Evolutionary conservation across 257 asterid species (phyloP).

Genomic region (Leptodermis oblonga): DNA sequence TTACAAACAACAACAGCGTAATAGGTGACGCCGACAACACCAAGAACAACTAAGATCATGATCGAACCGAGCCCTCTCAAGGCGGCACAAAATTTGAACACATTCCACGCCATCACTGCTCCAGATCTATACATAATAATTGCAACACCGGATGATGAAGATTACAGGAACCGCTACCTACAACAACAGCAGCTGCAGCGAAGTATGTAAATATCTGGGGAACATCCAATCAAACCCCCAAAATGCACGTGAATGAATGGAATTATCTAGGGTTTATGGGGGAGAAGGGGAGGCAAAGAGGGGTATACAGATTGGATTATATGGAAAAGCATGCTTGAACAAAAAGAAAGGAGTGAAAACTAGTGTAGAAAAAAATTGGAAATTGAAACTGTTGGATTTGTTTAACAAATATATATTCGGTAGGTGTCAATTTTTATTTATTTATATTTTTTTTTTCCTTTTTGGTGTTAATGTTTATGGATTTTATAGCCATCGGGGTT

Average conservation of each 20-base stretch:
- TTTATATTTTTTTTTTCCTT: neutral
- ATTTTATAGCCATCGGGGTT: neutral
- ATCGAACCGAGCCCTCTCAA: conserved; percentile 90
- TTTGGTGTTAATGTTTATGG: neutral
- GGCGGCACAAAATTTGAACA: conserved; percentile 95
- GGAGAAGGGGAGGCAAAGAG: neutral
- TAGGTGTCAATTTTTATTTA: neutral
- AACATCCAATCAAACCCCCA: neutral
- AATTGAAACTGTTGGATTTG: neutral
- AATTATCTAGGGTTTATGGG: conserved; percentile 7
- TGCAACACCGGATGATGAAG: neutral
- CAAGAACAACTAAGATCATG: conserved; percentile 90
- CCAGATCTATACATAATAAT: conserved; percentile 96
- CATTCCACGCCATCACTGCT: conserved; percentile 97
- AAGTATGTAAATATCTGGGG: neutral
- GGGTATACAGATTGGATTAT: neutral
- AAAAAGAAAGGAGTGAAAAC: neutral
- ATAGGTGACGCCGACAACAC: conserved; percentile 88
- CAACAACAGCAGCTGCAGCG: no score
- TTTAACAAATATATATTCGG: neutral
- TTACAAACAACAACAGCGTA: conserved; percentile 81
- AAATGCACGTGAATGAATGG: neutral
- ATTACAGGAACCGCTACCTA: neutral
- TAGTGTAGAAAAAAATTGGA: neutral
- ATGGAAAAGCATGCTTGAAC: neutral